A percentile compares a stretch with the other conserved stretches of the same genome.
Evolutionary conservation across 805 yeast species (phyloP).

Genomic region (Millerozyma acaciae): DNA sequence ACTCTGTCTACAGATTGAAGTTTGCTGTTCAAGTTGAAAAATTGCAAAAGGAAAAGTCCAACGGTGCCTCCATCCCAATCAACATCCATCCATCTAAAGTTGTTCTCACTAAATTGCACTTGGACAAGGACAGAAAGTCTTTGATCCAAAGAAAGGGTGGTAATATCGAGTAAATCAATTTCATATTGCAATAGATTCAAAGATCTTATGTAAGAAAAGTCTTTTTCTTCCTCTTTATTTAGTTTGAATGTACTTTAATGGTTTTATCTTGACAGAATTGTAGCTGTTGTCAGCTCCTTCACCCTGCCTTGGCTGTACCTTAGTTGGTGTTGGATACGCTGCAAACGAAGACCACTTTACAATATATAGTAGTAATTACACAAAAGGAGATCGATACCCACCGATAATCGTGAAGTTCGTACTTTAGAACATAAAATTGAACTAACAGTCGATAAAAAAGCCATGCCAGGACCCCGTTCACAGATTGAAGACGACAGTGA

Average conservation of each 20-base stretch:
- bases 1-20: constrained; percentile 98
- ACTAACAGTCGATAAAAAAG: too few species aligned
- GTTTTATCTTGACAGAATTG: constrained; percentile 6
- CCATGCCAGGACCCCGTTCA: not conserved
- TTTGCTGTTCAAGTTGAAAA: constrained; percentile 95
- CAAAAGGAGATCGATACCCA: not conserved
- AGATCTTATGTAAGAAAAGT: constrained; percentile 8
- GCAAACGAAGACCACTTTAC: not conserved
- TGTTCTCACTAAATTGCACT: constrained; percentile 96
- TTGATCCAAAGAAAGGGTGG: constrained; percentile 98
- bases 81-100: constrained; percentile 98
- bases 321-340: not conserved
- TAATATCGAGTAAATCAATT: constrained; percentile 70
- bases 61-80: constrained; percentile 96
- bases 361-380: not conserved
- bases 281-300: too few species aligned
- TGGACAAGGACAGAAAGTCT: constrained; percentile 98
- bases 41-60: constrained; percentile 95
- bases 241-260: constrained; percentile 16
- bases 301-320: too few species aligned
- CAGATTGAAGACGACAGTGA: constrained; percentile 20
- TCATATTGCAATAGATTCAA: constrained; percentile 10
- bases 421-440: too few species aligned
- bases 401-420: constrained; percentile 1
- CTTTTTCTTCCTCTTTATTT: constrained; percentile 9